phyloP scores from a whole-genome alignment of 768 basidiomycete genomes.

The Chlorophyllum brunneum region DNA sequence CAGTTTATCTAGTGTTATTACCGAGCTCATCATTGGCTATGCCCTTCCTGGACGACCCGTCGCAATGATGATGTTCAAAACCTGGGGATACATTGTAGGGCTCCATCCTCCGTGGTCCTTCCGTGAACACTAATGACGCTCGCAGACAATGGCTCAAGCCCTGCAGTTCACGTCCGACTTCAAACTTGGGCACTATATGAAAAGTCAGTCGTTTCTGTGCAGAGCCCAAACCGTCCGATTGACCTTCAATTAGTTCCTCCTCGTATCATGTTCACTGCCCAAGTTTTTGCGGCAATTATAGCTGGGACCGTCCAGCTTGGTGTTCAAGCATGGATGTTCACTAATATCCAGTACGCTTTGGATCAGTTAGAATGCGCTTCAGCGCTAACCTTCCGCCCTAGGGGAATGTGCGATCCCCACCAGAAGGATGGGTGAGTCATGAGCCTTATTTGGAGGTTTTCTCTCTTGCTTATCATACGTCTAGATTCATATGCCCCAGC shows the following conservation, averaged over 20 bases:
- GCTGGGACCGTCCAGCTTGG: slow-evolving; percentile 65
- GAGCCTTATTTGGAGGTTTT: neutral
- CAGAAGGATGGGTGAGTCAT: slow-evolving; percentile 42
- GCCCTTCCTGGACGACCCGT: slow-evolving; percentile 65
- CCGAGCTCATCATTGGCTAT: slow-evolving; percentile 61
- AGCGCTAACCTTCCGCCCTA: slow-evolving; percentile 12
- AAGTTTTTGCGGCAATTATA: slow-evolving; percentile 53
- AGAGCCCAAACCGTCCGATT: neutral
- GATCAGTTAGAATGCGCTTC: slow-evolving; percentile 2
- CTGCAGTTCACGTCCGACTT: slow-evolving; percentile 58
- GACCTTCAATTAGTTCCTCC: slow-evolving; percentile 43
- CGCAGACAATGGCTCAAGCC: slow-evolving; percentile 52
- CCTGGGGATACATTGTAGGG: slow-evolving; percentile 46
- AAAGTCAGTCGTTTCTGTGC: slow-evolving; percentile 48
- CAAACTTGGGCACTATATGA: slow-evolving; percentile 72
- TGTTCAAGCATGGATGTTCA: slow-evolving; percentile 65
- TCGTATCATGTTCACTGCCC: slow-evolving; percentile 48
- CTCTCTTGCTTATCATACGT: neutral
- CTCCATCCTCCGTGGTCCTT: neutral
- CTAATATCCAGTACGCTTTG: slow-evolving; percentile 33
- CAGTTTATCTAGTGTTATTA: slow-evolving; percentile 40
- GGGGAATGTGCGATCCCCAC: slow-evolving; percentile 40
- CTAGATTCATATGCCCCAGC: slow-evolving; percentile 47
- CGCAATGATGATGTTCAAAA: slow-evolving; percentile 73
- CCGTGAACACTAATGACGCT: neutral